These are phyloP conservation scores for Mallotus repandus DNA, from an alignment of 441 rosid species.

Conservation along the genomic window DNA sequence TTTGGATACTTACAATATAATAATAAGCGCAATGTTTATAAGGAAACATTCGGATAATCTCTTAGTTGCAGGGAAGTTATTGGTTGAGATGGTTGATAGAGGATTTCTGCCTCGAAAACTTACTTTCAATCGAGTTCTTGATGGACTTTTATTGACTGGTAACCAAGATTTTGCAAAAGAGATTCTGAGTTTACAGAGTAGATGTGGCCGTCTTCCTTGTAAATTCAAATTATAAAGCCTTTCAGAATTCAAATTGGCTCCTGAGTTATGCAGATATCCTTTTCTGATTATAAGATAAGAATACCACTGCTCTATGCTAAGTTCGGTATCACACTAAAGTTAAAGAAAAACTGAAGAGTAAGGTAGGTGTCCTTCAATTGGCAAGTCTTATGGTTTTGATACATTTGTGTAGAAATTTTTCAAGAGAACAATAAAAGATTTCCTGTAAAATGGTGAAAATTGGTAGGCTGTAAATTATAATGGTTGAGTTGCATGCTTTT, in stretches of 20 bases:
- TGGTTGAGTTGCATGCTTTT: no score
- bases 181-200: slow-evolving; percentile 73
- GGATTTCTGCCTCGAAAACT: slow-evolving; percentile 79
- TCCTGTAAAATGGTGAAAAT: background rate
- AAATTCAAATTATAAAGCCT: slow-evolving; percentile 54
- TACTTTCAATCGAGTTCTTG: slow-evolving; percentile 70
- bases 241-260: background rate
- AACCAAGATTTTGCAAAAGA: slow-evolving; percentile 72
- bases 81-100: slow-evolving; percentile 91
- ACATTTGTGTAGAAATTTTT: background rate
- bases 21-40: slow-evolving; percentile 76
- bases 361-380: background rate
- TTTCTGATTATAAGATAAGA: background rate
- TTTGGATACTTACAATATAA: slow-evolving; percentile 77
- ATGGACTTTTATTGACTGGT: slow-evolving; percentile 83
- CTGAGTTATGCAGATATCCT: background rate
- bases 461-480: no score
- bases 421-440: background rate
- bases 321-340: background rate
- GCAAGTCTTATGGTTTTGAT: background rate
- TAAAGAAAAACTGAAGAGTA: background rate
- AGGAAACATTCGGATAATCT: slow-evolving; percentile 75
- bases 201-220: slow-evolving; percentile 55
- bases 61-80: slow-evolving; percentile 71
- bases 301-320: background rate